phyloP scores from a whole-genome alignment of 768 basidiomycete genomes.

The Infundibulicybe gibba region DNA sequence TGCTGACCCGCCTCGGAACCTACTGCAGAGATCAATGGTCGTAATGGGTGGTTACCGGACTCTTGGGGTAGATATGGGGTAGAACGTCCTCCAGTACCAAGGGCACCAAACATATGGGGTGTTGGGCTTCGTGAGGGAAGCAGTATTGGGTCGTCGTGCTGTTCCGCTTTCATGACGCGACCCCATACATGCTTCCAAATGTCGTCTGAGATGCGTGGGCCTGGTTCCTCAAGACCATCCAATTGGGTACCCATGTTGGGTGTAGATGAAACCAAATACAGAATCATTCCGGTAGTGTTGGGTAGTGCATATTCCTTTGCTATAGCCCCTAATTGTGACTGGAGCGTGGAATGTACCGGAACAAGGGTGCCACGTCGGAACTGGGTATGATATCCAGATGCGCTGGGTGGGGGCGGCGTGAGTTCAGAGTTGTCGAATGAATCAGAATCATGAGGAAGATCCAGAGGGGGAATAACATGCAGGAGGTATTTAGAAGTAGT shows the following conservation, averaged over 20 bases:
- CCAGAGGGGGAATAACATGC: slow-evolving; percentile 77
- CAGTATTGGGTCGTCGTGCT: slow-evolving; percentile 38
- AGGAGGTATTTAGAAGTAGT: slow-evolving; percentile 68
- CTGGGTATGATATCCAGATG: slow-evolving; percentile 75
- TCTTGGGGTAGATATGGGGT: slow-evolving; percentile 37
- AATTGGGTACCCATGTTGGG: slow-evolving; percentile 11
- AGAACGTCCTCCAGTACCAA: slow-evolving; percentile 40
- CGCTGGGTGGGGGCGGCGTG: slow-evolving; percentile 47
- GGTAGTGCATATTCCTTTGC: slow-evolving; percentile 93
- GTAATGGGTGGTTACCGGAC: slow-evolving; percentile 25
- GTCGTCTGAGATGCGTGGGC: slow-evolving; percentile 82
- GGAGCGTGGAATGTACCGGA: slow-evolving; percentile 79
- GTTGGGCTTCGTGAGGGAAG: slow-evolving; percentile 28
- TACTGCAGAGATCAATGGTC: slow-evolving; percentile 44
- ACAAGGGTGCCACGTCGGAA: slow-evolving; percentile 86
- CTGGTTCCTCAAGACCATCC: slow-evolving; percentile 49
- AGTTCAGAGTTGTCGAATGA: slow-evolving; percentile 37
- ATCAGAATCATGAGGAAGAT: slow-evolving; percentile 64
- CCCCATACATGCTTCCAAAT: slow-evolving; percentile 88
- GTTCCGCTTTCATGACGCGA: slow-evolving; percentile 63
- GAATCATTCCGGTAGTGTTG: slow-evolving; percentile 74
- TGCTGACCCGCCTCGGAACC: slow-evolving; percentile 30
- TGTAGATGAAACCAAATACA: slow-evolving; percentile 64
- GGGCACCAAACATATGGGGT: slow-evolving; percentile 34
- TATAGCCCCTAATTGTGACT: slow-evolving; percentile 81